These are phyloP conservation scores for Rhodotorula paludigena DNA, from an alignment of 768 basidiomycete genomes.

Conservation along the genomic window DNA sequence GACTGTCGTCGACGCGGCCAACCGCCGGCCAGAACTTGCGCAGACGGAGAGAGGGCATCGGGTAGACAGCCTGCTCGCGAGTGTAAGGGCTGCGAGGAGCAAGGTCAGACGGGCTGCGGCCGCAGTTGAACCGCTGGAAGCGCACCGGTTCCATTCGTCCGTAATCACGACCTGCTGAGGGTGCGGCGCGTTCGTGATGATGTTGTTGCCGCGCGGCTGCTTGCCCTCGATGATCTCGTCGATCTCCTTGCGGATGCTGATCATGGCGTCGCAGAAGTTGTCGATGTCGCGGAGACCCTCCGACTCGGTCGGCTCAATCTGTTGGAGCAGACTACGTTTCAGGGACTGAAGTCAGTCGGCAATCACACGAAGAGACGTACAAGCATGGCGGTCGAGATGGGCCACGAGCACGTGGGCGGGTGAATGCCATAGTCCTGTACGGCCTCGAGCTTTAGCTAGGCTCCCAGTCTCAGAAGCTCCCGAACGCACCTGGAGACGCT, in stretches of 20 bases:
- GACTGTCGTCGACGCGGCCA: conserved; percentile 86
- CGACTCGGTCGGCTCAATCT: conserved; percentile 96
- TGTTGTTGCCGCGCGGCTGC: conserved; percentile 84
- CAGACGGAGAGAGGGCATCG: conserved; percentile 70
- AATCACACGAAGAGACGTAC: conserved; percentile 30
- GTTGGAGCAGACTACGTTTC: background rate
- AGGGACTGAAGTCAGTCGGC: too few relatives aligned
- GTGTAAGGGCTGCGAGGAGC: conserved; percentile 66
- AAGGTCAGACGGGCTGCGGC: background rate
- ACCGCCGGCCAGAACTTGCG: conserved; percentile 97
- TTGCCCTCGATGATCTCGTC: conserved; percentile 79
- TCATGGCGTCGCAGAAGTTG: conserved; percentile 98
- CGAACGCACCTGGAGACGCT: too few relatives aligned
- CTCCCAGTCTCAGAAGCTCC: too few relatives aligned
- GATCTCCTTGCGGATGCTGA: conserved; percentile 85
- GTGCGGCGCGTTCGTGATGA: conserved; percentile 91
- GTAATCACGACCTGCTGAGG: conserved; percentile 70
- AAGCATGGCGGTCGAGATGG: conserved; percentile 87
- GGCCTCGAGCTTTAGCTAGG: too few relatives aligned
- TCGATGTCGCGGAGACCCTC: conserved; percentile 91
- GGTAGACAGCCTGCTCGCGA: conserved; percentile 84
- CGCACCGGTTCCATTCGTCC: conserved; percentile 78
- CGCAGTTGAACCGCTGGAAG: background rate
- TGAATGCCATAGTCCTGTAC: conserved; percentile 92
- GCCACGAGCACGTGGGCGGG: conserved; percentile 97